Base-by-base conservation (phyloP, 306 rosid species). In the Castanea sativa region DNA sequence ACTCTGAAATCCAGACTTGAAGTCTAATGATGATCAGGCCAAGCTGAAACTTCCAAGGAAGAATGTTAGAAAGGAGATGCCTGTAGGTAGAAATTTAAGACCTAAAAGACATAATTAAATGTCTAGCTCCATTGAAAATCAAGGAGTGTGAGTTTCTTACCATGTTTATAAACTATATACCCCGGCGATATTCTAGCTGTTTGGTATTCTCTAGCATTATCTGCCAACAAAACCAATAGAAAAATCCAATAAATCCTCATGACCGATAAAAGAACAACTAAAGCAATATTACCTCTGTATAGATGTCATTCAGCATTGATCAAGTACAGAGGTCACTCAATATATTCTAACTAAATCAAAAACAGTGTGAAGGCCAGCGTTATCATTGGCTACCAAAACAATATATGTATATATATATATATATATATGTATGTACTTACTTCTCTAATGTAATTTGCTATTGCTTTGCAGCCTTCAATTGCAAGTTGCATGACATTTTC, bases 401-500 rank as follows among this genome's bases (percentile, higher is more conserved):
- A 21, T 21, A 21, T 21, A 21, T 21, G 0, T 21, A 21, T 21
- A 21, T 21, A 21, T 21, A 21, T 21, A 23, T 23, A 23, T 23
- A 23, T 23, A 23, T 23, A 23, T 23, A 23, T 23, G 1, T 23
- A 23, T 51, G 25, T 73, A 76, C 93, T 85, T 86, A 91, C 97
- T 76, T 94, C 94, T 80, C 91, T 79, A 9, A 94, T 83, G 80
- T 91, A 89, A 69, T 82, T 93, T 51, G 97, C 99, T 76, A 94
- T 86, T 33, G 97, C 97, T 84, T 94, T 94, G 93, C 97, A 94
- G 78, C 99, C 99, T 84, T 94, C 95, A 12, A 80, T 87, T 75
- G 95, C 92, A 76, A 94, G 91, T 86, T 92, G 96, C 92, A 94
- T 91, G 69, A 94, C 97, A 59, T 71, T 90, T 86, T 94, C 97